Evolutionary conservation across 139 green algal species (phyloP).

Genomic region (Chlamydomonas incerta): DNA sequence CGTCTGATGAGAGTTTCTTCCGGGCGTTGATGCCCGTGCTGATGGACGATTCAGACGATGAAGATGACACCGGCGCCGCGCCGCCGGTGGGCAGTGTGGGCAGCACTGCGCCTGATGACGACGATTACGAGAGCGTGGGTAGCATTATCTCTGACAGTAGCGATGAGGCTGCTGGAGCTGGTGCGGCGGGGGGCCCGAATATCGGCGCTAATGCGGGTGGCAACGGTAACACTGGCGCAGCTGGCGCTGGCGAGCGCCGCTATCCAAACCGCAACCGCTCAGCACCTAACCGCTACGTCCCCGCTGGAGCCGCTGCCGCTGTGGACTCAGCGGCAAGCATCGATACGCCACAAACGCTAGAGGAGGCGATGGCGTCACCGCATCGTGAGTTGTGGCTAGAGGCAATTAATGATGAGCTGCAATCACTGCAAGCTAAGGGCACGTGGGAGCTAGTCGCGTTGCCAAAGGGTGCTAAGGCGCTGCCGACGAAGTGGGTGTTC

Average conservation of each 20-base stretch:
- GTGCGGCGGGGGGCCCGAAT: too few species aligned
- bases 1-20: neutral
- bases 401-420: conserved; percentile 34
- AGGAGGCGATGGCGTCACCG: neutral
- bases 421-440: neutral
- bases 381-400: conserved; percentile 2
- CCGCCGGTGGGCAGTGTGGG: too few species aligned
- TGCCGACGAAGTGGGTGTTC: conserved; percentile 10
- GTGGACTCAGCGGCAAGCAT: too few species aligned
- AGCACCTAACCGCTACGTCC: neutral
- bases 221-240: too few species aligned
- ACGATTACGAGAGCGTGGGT: too few species aligned
- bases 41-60: neutral
- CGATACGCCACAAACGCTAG: neutral
- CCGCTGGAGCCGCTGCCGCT: neutral
- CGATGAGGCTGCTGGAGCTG: neutral
- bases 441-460: conserved; percentile 8
- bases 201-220: too few species aligned
- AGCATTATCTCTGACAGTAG: neutral
- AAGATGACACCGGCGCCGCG: neutral
- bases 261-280: neutral
- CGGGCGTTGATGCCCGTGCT: neutral
- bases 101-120: too few species aligned
- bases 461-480: neutral
- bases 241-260: too few species aligned